A percentile compares a stretch with the other conserved stretches of the same genome.
phyloP scores from a whole-genome alignment of 495 filamentous ascomycete genomes.

The Aspergillus steynii region DNA sequence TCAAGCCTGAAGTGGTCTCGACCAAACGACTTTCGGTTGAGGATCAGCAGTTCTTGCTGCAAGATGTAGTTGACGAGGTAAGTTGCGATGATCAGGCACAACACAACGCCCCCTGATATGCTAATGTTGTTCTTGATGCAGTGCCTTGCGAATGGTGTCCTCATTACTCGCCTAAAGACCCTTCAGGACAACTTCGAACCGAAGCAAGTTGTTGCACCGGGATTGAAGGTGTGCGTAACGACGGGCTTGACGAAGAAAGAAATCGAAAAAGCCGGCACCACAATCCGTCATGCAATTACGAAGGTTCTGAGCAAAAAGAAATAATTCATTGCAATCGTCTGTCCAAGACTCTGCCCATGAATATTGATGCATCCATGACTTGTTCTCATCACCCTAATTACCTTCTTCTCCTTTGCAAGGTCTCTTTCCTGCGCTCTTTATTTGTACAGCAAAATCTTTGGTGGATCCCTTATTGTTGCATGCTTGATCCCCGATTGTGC shows the following conservation, averaged over 20 bases:
- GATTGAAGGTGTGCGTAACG: conserved; percentile 88
- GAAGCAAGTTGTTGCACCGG: conserved; percentile 68
- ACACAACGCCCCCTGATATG: conserved; percentile 17
- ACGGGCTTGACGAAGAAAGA: conserved; percentile 88
- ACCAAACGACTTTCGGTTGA: conserved; percentile 62
- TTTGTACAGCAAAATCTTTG: conserved; percentile 1
- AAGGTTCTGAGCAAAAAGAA: conserved; percentile 70
- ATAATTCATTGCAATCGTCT: conserved; percentile 18
- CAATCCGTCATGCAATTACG: conserved; percentile 89
- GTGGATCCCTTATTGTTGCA: neutral
- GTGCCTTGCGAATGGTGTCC: conserved; percentile 78
- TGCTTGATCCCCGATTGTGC: neutral
- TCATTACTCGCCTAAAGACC: conserved; percentile 82
- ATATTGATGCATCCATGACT: conserved; percentile 8
- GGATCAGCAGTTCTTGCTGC: conserved; percentile 83
- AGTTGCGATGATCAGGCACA: conserved; percentile 14
- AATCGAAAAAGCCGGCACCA: conserved; percentile 85
- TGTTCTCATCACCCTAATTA: neutral
- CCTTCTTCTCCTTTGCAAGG: conserved; percentile 12
- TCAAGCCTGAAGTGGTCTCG: conserved; percentile 81
- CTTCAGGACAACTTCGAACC: conserved; percentile 64
- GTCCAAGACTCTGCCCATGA: conserved; percentile 17
- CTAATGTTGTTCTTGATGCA: conserved; percentile 26
- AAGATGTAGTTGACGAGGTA: conserved; percentile 95
- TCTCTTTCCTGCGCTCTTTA: neutral